Evolutionary conservation across 345 rosid genomes (phyloP).

Genomic region (Brassica juncea): DNA sequence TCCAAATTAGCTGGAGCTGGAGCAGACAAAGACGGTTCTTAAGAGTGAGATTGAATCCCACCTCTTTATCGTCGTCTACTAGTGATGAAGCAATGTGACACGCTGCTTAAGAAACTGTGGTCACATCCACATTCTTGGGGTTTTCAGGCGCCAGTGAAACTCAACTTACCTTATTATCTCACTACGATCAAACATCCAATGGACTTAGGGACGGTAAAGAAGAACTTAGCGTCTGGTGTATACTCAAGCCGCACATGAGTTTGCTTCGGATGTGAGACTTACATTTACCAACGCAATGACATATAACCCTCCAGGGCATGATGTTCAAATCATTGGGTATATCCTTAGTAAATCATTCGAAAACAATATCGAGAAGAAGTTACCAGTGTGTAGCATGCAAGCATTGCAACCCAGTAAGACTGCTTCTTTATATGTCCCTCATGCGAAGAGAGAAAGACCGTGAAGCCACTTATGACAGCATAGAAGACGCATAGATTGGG

Average conservation of each 20-base stretch:
- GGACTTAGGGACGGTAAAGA: slow-evolving; percentile 87
- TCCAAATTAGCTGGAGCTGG: no score
- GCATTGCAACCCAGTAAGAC: slow-evolving; percentile 31
- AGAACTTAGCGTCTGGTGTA: slow-evolving; percentile 54
- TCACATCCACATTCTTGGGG: slow-evolving; percentile 78
- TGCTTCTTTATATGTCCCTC: slow-evolving; percentile 44
- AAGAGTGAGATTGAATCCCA: no score
- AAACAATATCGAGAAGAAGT: slow-evolving; percentile 68
- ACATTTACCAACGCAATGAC: slow-evolving; percentile 86
- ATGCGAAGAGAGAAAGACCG: slow-evolving; percentile 63
- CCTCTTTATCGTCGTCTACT: no score
- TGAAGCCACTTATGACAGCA: slow-evolving; percentile 53
- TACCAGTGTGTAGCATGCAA: slow-evolving; percentile 27
- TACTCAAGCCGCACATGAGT: slow-evolving; percentile 72
- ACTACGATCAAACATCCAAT: slow-evolving; percentile 77
- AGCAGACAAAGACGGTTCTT: no score
- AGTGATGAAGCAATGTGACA: slow-evolving; percentile 80
- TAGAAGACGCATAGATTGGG: slow-evolving; percentile 67
- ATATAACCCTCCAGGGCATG: slow-evolving; percentile 87
- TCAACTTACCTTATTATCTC: slow-evolving; percentile 84
- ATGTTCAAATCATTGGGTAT: slow-evolving; percentile 80
- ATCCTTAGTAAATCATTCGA: slow-evolving; percentile 72
- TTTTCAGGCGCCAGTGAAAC: slow-evolving; percentile 68
- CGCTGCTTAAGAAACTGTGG: slow-evolving; percentile 67
- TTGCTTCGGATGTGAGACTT: slow-evolving; percentile 81